A percentile compares a stretch with the other conserved stretches of the same genome.
These are phyloP conservation scores for Pichia rugopelliculosa DNA, from an alignment of 805 yeast genomes.

Conservation along the genomic window DNA sequence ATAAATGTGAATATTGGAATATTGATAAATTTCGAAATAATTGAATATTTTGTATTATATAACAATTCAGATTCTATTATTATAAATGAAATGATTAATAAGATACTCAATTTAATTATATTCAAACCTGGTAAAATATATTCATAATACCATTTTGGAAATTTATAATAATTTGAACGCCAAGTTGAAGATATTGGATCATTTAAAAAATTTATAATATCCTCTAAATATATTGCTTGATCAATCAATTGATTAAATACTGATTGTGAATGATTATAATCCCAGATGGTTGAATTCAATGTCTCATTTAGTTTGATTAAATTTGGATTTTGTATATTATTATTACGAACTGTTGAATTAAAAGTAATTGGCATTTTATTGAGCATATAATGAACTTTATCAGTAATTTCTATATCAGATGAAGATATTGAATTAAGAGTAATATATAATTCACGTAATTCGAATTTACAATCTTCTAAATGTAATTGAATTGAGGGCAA, in stretches of 20 bases:
- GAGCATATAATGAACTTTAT: conserved; percentile 59
- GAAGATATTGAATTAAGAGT: conserved; percentile 37
- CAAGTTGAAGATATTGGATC: conserved; percentile 1
- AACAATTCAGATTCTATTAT: conserved; percentile 69
- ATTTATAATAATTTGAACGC: conserved; percentile 1
- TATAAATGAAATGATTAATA: conserved; percentile 40
- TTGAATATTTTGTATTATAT: conserved; percentile 6
- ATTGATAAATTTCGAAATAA: conserved; percentile 23
- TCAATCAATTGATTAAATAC: conserved; percentile 47
- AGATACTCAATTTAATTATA: conserved; percentile 35
- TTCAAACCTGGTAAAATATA: conserved; percentile 35
- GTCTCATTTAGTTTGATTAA: conserved; percentile 4
- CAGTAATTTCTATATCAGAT: conserved; percentile 36
- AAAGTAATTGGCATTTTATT: conserved; percentile 31
- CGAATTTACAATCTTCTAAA: conserved; percentile 54
- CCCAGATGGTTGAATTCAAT: conserved; percentile 23
- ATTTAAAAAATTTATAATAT: conserved; percentile 35
- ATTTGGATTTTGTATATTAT: neutral
- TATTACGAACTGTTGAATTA: neutral
- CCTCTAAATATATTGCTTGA: conserved; percentile 49
- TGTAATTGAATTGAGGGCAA: conserved; percentile 54
- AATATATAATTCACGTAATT: conserved; percentile 55
- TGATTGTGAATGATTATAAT: conserved; percentile 46
- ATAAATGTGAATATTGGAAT: conserved; percentile 42
- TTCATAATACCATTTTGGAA: conserved; percentile 1